Percentiles rank a stretch among this genome's conserved stretches.
These are phyloP conservation scores for Arachnomyces sp. DNA, from an alignment of 2,329 filamentous ascomycete genomes.

Conservation along the genomic window DNA sequence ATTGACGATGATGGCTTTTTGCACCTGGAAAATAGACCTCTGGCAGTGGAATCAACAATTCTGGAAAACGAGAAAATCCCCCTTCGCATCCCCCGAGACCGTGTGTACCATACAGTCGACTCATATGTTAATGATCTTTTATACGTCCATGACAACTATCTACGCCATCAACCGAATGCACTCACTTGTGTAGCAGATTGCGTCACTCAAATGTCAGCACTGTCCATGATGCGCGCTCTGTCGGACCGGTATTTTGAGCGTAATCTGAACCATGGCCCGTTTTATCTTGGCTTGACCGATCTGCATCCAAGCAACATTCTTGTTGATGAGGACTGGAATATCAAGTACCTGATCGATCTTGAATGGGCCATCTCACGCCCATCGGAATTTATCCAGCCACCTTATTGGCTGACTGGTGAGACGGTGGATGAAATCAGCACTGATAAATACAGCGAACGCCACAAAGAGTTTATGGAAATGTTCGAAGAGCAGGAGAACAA, in stretches of 20 bases:
- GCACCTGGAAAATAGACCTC: constrained; percentile 15
- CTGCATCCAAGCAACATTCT: constrained; percentile 22
- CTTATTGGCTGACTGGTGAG: constrained; percentile 24
- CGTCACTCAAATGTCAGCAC: constrained; percentile 7
- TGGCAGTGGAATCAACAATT: constrained; percentile 14
- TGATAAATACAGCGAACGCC: constrained; percentile 9
- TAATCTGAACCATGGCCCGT: constrained; percentile 26
- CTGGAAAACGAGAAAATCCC: constrained; percentile 19
- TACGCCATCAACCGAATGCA: constrained; percentile 19
- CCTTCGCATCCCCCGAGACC: constrained; percentile 14
- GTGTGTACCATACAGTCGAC: constrained; percentile 18
- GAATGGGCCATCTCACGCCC: constrained; percentile 27
- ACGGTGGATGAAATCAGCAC: constrained; percentile 10
- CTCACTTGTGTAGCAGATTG: constrained; percentile 8
- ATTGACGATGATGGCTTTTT: constrained; percentile 15
- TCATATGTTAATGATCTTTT: constrained; percentile 19
- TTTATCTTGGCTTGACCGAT: constrained; percentile 28
- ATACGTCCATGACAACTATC: constrained; percentile 16
- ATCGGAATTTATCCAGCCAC: constrained; percentile 23
- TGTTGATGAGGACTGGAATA: constrained; percentile 28
- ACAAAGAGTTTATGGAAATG: constrained; percentile 15
- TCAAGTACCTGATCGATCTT: constrained; percentile 27
- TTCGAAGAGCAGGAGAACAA: constrained; percentile 15
- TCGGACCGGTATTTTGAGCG: constrained; percentile 18
- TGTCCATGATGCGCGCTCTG: constrained; percentile 19